Evolutionary conservation across 1,139 yeast species (phyloP).

Genomic region (Candida tetrigidarum): DNA sequence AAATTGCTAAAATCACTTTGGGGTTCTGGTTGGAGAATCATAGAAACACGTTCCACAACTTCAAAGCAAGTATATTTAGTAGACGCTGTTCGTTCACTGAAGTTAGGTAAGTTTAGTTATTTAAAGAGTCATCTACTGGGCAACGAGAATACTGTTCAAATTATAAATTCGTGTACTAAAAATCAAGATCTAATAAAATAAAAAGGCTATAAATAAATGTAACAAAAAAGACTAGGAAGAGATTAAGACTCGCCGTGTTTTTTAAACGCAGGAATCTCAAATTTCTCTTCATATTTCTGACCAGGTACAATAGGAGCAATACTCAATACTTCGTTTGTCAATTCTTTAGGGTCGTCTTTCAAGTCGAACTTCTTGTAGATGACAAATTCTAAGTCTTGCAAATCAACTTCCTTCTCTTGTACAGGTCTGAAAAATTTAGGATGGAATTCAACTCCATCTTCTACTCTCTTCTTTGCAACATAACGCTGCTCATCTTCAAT

Average conservation of each 20-base stretch:
- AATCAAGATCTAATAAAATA: background rate
- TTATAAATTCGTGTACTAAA: no score
- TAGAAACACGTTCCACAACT: no score
- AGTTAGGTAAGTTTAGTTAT: no score
- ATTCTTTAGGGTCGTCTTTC: constrained; percentile 49
- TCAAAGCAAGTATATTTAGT: no score
- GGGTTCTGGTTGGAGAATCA: no score
- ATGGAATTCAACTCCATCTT: constrained; percentile 78
- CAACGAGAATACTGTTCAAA: no score
- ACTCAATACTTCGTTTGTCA: constrained; percentile 59
- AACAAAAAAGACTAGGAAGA: constrained; percentile 2
- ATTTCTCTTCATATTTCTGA: constrained; percentile 63
- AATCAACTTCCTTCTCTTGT: constrained; percentile 22
- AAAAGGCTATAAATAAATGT: background rate
- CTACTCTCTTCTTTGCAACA: constrained; percentile 71
- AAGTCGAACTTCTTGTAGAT: constrained; percentile 59
- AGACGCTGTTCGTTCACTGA: no score
- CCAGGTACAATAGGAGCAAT: constrained; percentile 82
- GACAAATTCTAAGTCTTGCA: constrained; percentile 58
- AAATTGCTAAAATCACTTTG: no score
- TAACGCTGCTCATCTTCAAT: constrained; percentile 86
- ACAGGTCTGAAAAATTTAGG: constrained; percentile 71
- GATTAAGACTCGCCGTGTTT: constrained; percentile 27
- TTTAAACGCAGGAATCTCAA: constrained; percentile 69
- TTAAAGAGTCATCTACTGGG: no score